phyloP scores from a whole-genome alignment of 2,329 filamentous ascomycete genomes.

The Triangularia verruculosa region DNA sequence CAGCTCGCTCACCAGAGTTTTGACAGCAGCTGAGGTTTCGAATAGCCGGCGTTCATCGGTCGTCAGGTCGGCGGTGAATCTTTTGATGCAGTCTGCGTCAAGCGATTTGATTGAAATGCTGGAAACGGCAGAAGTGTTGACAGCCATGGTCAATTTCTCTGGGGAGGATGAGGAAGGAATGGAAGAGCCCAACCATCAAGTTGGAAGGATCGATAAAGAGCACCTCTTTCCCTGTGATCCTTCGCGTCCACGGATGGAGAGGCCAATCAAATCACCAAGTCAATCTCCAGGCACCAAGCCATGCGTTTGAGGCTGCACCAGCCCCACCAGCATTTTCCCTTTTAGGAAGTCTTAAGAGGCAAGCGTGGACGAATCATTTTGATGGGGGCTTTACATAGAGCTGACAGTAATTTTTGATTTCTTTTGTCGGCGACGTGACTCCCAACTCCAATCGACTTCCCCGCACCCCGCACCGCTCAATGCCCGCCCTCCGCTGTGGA shows the following conservation, averaged over 20 bases:
- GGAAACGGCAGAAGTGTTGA: too few species aligned
- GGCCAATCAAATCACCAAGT: not conserved
- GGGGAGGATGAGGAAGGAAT: not conserved
- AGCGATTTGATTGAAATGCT: not conserved
- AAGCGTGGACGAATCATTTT: too few species aligned
- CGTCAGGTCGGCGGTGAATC: not conserved
- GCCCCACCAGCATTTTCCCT: not conserved
- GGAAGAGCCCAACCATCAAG: not conserved
- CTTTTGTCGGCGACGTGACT: not conserved
- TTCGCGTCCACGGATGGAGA: too few species aligned
- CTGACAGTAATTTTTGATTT: too few species aligned
- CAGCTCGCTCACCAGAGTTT: conserved; percentile 7
- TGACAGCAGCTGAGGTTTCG: conserved; percentile 2
- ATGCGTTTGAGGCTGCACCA: not conserved
- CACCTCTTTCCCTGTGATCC: not conserved
- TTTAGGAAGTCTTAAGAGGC: too few species aligned
- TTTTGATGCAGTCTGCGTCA: not conserved
- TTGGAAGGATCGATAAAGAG: not conserved
- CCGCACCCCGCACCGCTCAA: not conserved
- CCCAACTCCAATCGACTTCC: not conserved
- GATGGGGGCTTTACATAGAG: too few species aligned
- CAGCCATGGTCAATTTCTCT: not conserved
- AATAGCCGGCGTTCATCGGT: conserved; percentile 6
- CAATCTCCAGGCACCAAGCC: not conserved
- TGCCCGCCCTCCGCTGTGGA: not conserved